Conservation (phyloP, 1,284 basidiomycete species). For the Sporisorium graminicola region DNA sequence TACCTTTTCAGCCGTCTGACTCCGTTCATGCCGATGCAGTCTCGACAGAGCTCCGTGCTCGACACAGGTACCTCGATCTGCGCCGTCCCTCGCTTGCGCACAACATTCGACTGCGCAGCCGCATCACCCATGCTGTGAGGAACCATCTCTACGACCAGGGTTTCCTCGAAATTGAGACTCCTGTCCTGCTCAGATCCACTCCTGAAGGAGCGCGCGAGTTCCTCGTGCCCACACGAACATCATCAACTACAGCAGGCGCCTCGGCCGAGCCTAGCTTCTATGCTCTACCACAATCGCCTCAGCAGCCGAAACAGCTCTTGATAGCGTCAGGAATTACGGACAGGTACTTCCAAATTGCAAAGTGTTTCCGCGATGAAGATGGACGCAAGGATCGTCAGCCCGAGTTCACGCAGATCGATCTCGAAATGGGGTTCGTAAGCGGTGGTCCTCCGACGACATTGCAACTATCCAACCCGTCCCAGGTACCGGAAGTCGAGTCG, state of each 20-base stretch:
- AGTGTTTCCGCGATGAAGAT: slow-evolving; percentile 95
- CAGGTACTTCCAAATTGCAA: slow-evolving; percentile 90
- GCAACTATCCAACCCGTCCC: neutral
- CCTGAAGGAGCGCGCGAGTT: slow-evolving; percentile 96
- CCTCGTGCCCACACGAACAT: slow-evolving; percentile 84
- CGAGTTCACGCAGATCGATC: slow-evolving; percentile 95
- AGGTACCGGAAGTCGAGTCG: neutral
- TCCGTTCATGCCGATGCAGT: slow-evolving; percentile 77
- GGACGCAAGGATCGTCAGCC: slow-evolving; percentile 93
- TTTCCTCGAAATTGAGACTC: slow-evolving; percentile 93
- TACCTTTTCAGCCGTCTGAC: slow-evolving; percentile 87
- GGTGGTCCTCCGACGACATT: slow-evolving; percentile 74
- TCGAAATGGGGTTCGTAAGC: slow-evolving; percentile 94
- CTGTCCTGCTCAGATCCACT: slow-evolving; percentile 89
- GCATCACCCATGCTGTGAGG: slow-evolving; percentile 82
- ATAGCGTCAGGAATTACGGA: slow-evolving; percentile 91
- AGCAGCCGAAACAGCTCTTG: slow-evolving; percentile 94
- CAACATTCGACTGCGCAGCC: slow-evolving; percentile 84
- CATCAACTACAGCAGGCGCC: slow-evolving; percentile 51
- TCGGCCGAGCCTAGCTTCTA: slow-evolving; percentile 78
- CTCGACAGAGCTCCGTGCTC: slow-evolving; percentile 75
- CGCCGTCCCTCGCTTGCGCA: slow-evolving; percentile 79
- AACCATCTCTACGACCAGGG: slow-evolving; percentile 79
- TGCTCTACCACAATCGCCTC: slow-evolving; percentile 91
- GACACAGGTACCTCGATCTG: slow-evolving; percentile 89